These are phyloP conservation scores for Primulina eburnea DNA, from an alignment of 257 asterid species.

Conservation along the genomic window DNA sequence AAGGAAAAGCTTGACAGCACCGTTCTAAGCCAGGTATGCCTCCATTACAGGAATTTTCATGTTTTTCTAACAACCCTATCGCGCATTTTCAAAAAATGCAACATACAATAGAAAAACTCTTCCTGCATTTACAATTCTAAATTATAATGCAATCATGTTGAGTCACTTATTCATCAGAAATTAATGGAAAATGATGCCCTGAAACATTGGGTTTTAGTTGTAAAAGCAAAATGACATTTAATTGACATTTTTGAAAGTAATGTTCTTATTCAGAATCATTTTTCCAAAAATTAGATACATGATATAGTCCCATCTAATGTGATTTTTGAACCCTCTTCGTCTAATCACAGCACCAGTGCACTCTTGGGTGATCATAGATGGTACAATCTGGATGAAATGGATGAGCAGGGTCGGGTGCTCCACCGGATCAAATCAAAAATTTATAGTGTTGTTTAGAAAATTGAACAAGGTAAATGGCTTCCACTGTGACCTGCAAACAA, in stretches of 20 bases:
- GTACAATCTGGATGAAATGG: no score
- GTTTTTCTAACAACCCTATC: slow-evolving; percentile 10
- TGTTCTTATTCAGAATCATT: background rate
- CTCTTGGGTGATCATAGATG: slow-evolving; percentile 6
- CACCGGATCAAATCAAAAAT: no score
- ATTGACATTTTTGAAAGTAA: slow-evolving; percentile 15
- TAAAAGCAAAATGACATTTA: background rate
- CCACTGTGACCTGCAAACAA: no score
- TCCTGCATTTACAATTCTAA: slow-evolving; percentile 9
- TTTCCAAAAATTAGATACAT: background rate
- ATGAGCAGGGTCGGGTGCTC: no score
- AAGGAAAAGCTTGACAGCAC: slow-evolving; percentile 93
- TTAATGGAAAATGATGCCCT: background rate
- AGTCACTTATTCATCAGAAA: background rate
- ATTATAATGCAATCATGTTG: background rate
- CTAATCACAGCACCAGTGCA: background rate
- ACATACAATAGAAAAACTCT: background rate
- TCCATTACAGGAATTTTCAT: slow-evolving; percentile 1
- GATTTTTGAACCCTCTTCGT: slow-evolving; percentile 4
- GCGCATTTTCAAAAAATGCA: slow-evolving; percentile 5
- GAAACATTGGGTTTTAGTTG: background rate
- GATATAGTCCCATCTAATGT: slow-evolving; percentile 1
- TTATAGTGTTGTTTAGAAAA: no score
- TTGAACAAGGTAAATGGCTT: no score
- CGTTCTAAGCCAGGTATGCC: slow-evolving; percentile 88